Conservation (phyloP, 352 stramenopile genomes). For the Globisporangium cederbergense region DNA sequence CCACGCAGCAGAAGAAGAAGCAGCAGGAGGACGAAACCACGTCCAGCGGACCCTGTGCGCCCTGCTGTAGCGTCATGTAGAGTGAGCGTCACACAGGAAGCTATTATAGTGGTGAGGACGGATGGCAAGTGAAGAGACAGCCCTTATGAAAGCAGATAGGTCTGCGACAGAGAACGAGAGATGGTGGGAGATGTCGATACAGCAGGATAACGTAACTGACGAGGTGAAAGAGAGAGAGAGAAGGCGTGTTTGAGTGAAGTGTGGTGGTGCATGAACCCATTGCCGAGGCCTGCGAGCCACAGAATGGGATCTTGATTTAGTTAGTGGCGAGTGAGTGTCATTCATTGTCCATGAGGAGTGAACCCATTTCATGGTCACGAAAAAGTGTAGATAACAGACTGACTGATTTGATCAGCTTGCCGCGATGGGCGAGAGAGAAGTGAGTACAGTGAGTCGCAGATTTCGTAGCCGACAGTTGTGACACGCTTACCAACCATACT, state of each 20-base stretch:
- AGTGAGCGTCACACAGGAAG: too few relatives aligned
- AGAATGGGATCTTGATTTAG: not conserved
- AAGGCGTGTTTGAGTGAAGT: not conserved
- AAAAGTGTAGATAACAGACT: conserved; percentile 1
- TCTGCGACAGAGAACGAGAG: not conserved
- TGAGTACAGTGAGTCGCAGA: conserved; percentile 5
- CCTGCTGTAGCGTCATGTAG: conserved; percentile 67
- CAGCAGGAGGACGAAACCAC: conserved; percentile 21
- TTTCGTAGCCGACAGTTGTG: not conserved
- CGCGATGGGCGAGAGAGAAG: not conserved
- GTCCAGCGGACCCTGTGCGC: conserved; percentile 29
- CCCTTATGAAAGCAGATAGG: not conserved
- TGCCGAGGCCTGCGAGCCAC: not conserved
- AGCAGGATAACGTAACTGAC: not conserved
- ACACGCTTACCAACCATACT: not conserved
- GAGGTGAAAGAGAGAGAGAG: too few relatives aligned
- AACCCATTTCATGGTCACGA: conserved; percentile 6
- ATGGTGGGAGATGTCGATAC: not conserved
- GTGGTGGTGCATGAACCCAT: not conserved
- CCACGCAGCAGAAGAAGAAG: conserved; percentile 2
- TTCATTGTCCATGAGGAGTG: not conserved
- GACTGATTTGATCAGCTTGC: not conserved
- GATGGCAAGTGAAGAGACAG: not conserved
- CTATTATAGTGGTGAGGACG: not conserved
- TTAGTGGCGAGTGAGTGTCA: too few relatives aligned